Conservation (phyloP, 1,284 basidiomycete genomes). For the Moesziomyces sp. region DNA sequence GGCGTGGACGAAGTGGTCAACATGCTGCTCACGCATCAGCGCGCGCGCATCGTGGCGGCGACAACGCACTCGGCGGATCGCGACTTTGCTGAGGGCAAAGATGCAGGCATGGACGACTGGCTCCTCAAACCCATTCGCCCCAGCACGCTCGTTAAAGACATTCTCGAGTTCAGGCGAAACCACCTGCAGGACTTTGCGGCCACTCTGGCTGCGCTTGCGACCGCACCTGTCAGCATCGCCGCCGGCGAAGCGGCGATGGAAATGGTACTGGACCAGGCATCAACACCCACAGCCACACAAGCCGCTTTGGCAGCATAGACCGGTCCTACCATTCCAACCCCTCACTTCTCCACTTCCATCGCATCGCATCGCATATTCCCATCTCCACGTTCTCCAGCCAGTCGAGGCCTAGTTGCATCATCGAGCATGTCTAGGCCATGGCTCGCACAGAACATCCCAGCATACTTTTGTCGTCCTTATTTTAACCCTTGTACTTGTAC, state of each 20-base stretch:
- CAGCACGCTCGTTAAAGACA: slow-evolving; percentile 38
- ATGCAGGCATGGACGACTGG: slow-evolving; percentile 58
- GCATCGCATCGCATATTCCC: slow-evolving; percentile 25
- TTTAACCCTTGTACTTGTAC: slow-evolving; percentile 23
- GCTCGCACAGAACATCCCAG: slow-evolving; percentile 15
- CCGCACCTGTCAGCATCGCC: slow-evolving; percentile 17
- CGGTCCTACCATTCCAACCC: too few species aligned
- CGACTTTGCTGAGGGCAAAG: slow-evolving; percentile 44
- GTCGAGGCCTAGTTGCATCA: too few species aligned
- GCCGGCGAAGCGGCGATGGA: slow-evolving; percentile 32
- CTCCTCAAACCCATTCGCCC: slow-evolving; percentile 48
- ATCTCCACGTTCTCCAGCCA: not conserved
- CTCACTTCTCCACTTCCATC: not conserved
- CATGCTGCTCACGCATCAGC: slow-evolving; percentile 33
- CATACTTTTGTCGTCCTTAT: slow-evolving; percentile 7
- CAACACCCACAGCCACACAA: slow-evolving; percentile 13
- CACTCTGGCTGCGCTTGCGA: slow-evolving; percentile 18
- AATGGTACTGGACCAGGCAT: slow-evolving; percentile 32
- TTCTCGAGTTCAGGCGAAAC: slow-evolving; percentile 38
- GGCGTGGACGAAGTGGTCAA: slow-evolving; percentile 20
- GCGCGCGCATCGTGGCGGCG: slow-evolving; percentile 51
- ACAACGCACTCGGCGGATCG: slow-evolving; percentile 50
- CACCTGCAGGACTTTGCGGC: slow-evolving; percentile 35
- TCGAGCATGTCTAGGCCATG: not conserved
- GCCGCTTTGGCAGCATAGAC: slow-evolving; percentile 11